Conservation (phyloP, 306 rosid species). For the Dryas alaskensis region DNA sequence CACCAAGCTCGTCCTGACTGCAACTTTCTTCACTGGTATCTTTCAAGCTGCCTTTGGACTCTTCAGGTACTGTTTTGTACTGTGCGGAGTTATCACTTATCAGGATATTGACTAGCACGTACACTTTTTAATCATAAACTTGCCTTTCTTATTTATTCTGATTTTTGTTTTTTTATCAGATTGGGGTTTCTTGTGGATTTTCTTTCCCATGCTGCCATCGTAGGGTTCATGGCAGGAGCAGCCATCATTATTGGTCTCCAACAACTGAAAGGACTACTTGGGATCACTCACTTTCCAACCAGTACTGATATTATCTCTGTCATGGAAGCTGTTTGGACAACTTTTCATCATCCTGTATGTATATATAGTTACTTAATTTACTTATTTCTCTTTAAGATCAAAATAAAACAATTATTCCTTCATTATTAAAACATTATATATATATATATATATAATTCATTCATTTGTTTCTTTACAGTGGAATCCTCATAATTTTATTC, state of each 20-base stretch:
- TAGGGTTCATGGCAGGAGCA: slow-evolving; percentile 75
- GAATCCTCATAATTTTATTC: slow-evolving; percentile 59
- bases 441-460: neutral
- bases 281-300: slow-evolving; percentile 57
- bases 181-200: slow-evolving; percentile 74
- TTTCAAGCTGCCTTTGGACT: slow-evolving; percentile 78
- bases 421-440: neutral
- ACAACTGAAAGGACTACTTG: slow-evolving; percentile 70
- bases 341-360: slow-evolving; percentile 46
- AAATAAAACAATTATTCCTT: neutral
- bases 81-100: neutral
- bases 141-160: neutral
- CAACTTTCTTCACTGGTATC: slow-evolving; percentile 77
- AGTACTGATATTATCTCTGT: slow-evolving; percentile 70
- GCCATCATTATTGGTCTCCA: slow-evolving; percentile 80
- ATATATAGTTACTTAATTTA: neutral
- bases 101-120: neutral
- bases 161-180: slow-evolving; percentile 32
- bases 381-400: slow-evolving; percentile 3
- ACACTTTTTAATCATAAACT: neutral
- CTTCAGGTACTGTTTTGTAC: slow-evolving; percentile 39
- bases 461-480: slow-evolving; percentile 42
- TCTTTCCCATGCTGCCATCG: slow-evolving; percentile 66
- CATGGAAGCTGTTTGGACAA: slow-evolving; percentile 43
- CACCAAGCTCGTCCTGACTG: slow-evolving; percentile 58